Percentiles rank a stretch among this genome's conserved stretches.
Conservation (phyloP, 2,329 filamentous ascomycete species). For the Scopulariopsis brevicaulis region DNA sequence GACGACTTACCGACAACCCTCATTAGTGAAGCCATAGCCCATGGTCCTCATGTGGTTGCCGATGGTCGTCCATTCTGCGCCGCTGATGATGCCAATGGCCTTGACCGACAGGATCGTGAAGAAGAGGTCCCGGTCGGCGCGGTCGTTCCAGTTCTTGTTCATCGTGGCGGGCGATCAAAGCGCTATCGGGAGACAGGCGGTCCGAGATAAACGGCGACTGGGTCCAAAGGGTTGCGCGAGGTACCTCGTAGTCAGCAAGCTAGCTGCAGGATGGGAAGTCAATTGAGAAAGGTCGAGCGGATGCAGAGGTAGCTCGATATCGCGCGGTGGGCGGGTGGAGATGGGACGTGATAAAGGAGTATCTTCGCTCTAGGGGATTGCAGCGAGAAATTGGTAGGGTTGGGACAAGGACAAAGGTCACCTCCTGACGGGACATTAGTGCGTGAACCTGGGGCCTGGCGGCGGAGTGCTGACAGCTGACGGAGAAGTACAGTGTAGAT, state of each 20-base stretch:
- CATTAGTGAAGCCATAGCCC: conserved; percentile 53
- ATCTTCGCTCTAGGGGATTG: conserved; percentile 21
- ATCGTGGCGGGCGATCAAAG: conserved; percentile 22
- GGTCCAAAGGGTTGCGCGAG: background rate
- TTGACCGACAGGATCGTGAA: conserved; percentile 52
- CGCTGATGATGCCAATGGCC: conserved; percentile 52
- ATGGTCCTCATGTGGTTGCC: conserved; percentile 47
- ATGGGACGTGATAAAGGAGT: conserved; percentile 1
- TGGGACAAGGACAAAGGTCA: conserved; percentile 4
- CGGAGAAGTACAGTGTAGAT: no score
- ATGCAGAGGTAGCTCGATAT: background rate
- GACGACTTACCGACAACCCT: conserved; percentile 47
- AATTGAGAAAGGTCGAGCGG: background rate
- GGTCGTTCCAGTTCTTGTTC: conserved; percentile 50
- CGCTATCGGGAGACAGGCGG: background rate
- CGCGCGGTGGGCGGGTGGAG: background rate
- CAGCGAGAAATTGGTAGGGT: conserved; percentile 23
- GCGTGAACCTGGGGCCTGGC: background rate
- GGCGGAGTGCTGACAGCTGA: no score
- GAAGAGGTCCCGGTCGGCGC: conserved; percentile 51
- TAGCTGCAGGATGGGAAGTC: background rate
- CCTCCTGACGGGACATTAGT: background rate
- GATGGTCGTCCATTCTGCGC: conserved; percentile 49
- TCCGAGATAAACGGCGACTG: background rate
- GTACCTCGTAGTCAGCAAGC: background rate